Percentiles rank a stretch among this genome's conserved stretches.
phyloP scores from a whole-genome alignment of 208 protist genomes.

The Crithidia fasciculata region DNA sequence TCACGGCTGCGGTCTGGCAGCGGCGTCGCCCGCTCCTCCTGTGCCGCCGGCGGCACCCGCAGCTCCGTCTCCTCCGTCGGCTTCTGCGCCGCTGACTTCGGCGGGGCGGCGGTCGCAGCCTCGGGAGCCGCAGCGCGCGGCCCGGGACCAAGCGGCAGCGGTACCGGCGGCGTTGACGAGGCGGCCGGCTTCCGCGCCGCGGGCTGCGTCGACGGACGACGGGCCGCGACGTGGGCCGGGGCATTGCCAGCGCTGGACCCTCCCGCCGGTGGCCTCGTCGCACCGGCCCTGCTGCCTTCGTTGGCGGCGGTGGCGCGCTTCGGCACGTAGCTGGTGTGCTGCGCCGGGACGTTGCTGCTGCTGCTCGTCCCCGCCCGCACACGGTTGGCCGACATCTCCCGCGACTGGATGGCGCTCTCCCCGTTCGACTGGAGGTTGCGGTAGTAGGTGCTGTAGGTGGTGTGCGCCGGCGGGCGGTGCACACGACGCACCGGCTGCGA shows the following conservation, averaged over 20 bases:
- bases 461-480: conserved; percentile 11
- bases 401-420: conserved; percentile 7
- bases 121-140: conserved; percentile 2
- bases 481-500: conserved; percentile 1
- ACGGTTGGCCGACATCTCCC: conserved; percentile 7
- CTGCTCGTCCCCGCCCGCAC: neutral
- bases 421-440: conserved; percentile 14
- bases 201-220: conserved; percentile 1
- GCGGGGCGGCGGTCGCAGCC: neutral
- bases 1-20: conserved; percentile 2
- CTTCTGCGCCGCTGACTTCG: neutral
- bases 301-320: neutral
- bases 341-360: conserved; percentile 9
- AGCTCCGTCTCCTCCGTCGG: neutral
- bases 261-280: conserved; percentile 4
- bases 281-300: neutral
- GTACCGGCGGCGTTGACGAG: conserved; percentile 7
- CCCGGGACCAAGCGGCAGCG: conserved; percentile 13
- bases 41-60: conserved; percentile 3
- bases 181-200: neutral
- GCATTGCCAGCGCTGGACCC: neutral
- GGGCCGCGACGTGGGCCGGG: conserved; percentile 3
- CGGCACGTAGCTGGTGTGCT: conserved; percentile 11
- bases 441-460: conserved; percentile 21
- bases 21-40: neutral